Evolutionary conservation across 495 filamentous ascomycete genomes (phyloP).

Genomic region (Aspergillus sclerotioniger): DNA sequence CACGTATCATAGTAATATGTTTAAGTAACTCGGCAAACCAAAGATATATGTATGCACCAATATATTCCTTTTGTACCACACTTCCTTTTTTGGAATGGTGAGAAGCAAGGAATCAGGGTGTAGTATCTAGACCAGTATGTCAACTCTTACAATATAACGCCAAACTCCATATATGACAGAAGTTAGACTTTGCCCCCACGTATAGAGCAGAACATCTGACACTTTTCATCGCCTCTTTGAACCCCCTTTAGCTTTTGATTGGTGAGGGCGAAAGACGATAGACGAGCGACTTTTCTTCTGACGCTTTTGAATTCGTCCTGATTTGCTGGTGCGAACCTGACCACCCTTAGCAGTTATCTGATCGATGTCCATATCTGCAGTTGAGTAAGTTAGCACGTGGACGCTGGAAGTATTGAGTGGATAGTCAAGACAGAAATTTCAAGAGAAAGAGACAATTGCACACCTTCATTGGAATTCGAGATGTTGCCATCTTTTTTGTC

Average conservation of each 20-base stretch:
- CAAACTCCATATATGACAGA: neutral
- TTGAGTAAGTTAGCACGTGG: slow-evolving; percentile 11
- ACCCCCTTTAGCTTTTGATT: slow-evolving; percentile 28
- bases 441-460: slow-evolving; percentile 1
- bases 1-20: no score
- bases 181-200: neutral
- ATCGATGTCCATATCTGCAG: slow-evolving; percentile 43
- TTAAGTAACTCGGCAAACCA: no score
- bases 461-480: slow-evolving; percentile 28
- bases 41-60: no score
- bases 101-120: neutral
- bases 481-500: slow-evolving; percentile 16
- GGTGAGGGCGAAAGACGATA: slow-evolving; percentile 40
- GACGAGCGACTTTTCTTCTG: slow-evolving; percentile 41
- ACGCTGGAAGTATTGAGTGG: neutral
- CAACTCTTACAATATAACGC: neutral
- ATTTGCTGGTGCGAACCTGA: slow-evolving; percentile 25
- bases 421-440: neutral
- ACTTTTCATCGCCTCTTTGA: slow-evolving; percentile 32
- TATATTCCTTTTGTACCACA: no score
- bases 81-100: neutral
- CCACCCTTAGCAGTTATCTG: slow-evolving; percentile 19
- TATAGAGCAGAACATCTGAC: neutral
- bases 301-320: slow-evolving; percentile 40
- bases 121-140: no score